phyloP scores from a whole-genome alignment of 1,284 basidiomycete genomes.

The Fomitopsis schrenkii region DNA sequence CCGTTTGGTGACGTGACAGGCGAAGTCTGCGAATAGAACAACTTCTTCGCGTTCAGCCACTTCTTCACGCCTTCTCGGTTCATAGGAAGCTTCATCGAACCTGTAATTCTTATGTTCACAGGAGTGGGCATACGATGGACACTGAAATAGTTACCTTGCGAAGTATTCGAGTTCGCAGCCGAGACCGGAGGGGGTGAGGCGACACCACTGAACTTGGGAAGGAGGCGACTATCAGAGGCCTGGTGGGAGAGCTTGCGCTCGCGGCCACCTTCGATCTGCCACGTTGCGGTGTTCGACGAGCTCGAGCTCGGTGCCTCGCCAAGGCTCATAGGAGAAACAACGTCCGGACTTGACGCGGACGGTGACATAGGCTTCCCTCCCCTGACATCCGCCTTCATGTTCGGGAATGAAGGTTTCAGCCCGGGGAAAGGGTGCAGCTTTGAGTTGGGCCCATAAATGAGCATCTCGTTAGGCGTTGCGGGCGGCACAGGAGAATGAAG shows the following conservation, averaged over 20 bases:
- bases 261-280: conserved; percentile 44
- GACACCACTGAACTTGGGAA: conserved; percentile 44
- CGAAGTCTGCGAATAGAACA: conserved; percentile 40
- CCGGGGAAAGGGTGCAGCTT: conserved; percentile 91
- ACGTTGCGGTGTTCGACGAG: conserved; percentile 50
- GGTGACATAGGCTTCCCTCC: conserved; percentile 32
- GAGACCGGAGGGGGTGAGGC: conserved; percentile 37
- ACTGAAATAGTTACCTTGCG: conserved; percentile 47
- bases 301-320: conserved; percentile 41
- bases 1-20: conserved; percentile 35
- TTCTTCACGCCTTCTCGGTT: conserved; percentile 72
- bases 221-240: conserved; percentile 59
- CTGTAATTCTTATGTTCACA: conserved; percentile 32
- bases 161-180: conserved; percentile 40
- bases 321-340: conserved; percentile 43
- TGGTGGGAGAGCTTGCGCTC: conserved; percentile 67
- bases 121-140: conserved; percentile 27
- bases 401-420: conserved; percentile 43
- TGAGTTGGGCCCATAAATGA: conserved; percentile 60
- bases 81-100: conserved; percentile 59
- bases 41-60: conserved; percentile 64
- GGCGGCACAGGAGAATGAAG: conserved; percentile 69
- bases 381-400: conserved; percentile 64
- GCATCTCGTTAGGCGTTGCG: conserved; percentile 53
- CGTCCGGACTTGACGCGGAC: conserved; percentile 64